These are phyloP conservation scores for Crithidia fasciculata DNA, from an alignment of 208 protist species.

Conservation along the genomic window DNA sequence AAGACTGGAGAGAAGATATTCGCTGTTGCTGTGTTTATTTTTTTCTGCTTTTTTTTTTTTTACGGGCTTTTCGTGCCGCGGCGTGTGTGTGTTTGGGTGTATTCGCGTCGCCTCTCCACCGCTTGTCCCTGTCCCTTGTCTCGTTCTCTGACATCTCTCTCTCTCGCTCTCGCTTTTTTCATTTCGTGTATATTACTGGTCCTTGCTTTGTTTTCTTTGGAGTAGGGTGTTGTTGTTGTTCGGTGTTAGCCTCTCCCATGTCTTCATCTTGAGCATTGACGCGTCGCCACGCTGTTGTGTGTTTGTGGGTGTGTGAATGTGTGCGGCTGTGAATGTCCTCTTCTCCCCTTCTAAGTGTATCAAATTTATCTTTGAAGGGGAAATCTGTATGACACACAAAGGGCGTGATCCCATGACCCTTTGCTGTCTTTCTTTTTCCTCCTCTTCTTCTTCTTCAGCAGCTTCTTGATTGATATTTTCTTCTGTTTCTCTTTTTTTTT, in stretches of 20 bases:
- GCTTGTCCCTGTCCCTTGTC: not conserved
- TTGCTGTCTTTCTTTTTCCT: slow-evolving; percentile 1
- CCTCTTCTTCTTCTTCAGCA: slow-evolving; percentile 2
- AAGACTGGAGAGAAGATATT: slow-evolving; percentile 1
- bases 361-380: too few relatives aligned
- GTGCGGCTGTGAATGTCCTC: too few relatives aligned
- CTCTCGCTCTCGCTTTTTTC: slow-evolving; percentile 3
- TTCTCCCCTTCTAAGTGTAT: too few relatives aligned
- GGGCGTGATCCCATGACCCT: not conserved
- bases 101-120: too few relatives aligned
- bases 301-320: too few relatives aligned
- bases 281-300: not conserved
- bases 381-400: too few relatives aligned
- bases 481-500: slow-evolving; percentile 17
- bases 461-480: slow-evolving; percentile 7
- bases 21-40: slow-evolving; percentile 15
- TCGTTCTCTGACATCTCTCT: not conserved
- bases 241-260: not conserved
- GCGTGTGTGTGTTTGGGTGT: too few relatives aligned
- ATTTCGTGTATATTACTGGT: not conserved
- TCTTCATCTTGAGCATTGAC: not conserved
- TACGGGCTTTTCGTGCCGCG: not conserved
- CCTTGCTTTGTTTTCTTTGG: not conserved
- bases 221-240: slow-evolving; percentile 1
- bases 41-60: slow-evolving; percentile 8